phyloP scores from a whole-genome alignment of 139 green algal genomes.

The Yamagishiella unicocca region DNA sequence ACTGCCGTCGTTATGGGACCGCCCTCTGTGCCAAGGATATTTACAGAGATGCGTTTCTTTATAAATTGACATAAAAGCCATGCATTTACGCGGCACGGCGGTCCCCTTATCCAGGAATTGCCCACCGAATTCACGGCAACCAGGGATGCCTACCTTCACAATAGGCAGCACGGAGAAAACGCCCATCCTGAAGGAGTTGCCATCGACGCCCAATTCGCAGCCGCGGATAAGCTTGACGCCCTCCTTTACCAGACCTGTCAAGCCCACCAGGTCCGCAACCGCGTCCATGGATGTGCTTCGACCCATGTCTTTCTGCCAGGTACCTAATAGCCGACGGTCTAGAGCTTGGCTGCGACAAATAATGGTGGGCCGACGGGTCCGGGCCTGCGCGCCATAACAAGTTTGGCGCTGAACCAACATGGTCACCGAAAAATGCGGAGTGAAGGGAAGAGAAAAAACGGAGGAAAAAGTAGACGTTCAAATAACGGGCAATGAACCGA shows the following conservation, averaged over 20 bases:
- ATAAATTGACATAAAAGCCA: too few relatives aligned
- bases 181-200: background rate
- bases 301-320: background rate
- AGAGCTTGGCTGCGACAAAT: background rate
- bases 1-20: too few relatives aligned
- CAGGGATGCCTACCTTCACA: slow-evolving; percentile 1
- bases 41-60: too few relatives aligned
- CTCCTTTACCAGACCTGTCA: background rate
- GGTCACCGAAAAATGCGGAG: too few relatives aligned
- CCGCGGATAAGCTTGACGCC: slow-evolving; percentile 25
- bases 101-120: background rate
- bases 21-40: too few relatives aligned
- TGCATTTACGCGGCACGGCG: too few relatives aligned
- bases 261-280: background rate
- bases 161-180: slow-evolving; percentile 10
- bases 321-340: background rate
- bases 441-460: too few relatives aligned
- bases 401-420: too few relatives aligned
- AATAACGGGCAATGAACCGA: too few relatives aligned
- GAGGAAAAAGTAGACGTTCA: too few relatives aligned
- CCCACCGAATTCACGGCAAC: background rate
- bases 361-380: too few relatives aligned
- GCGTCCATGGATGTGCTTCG: slow-evolving; percentile 9
- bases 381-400: too few relatives aligned
- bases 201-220: slow-evolving; percentile 1